Percentiles rank a stretch among this genome's conserved stretches.
These are phyloP conservation scores for Cynanchum wilfordii DNA, from an alignment of 257 asterid genomes.

Conservation along the genomic window DNA sequence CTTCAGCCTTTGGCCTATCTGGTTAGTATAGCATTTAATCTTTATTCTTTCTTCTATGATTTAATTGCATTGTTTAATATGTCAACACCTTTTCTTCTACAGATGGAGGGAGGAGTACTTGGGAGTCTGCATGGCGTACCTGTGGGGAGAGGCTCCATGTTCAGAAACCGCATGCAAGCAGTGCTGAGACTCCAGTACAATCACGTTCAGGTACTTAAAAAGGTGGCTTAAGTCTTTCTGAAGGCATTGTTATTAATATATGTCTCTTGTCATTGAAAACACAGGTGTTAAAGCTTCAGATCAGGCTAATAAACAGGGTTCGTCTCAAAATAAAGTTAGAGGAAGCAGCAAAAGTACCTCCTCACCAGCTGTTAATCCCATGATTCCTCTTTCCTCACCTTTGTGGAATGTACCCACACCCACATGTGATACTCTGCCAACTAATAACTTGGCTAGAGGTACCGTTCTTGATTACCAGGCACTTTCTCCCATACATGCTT, in stretches of 20 bases:
- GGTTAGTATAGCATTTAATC: slow-evolving; percentile 31
- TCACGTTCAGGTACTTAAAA: slow-evolving; percentile 54
- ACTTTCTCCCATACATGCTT: slow-evolving; percentile 67
- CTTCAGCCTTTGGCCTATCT: slow-evolving; percentile 80
- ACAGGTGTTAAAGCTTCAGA: slow-evolving; percentile 64
- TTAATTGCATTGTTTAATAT: slow-evolving; percentile 9
- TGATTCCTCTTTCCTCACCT: slow-evolving; percentile 77
- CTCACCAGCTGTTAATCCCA: slow-evolving; percentile 52
- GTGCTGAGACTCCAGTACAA: slow-evolving; percentile 51
- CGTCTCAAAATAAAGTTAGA: slow-evolving; percentile 51
- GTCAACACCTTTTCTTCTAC: slow-evolving; percentile 7
- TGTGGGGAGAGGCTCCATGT: slow-evolving; percentile 62
- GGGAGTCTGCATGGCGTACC: slow-evolving; percentile 93
- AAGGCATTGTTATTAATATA: slow-evolving; percentile 12
- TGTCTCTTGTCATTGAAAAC: slow-evolving; percentile 22
- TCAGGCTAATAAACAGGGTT: slow-evolving; percentile 41
- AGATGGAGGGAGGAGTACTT: slow-evolving; percentile 78
- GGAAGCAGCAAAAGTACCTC: slow-evolving; percentile 47
- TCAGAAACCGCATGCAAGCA: slow-evolving; percentile 44
- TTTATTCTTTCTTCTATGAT: slow-evolving; percentile 10
- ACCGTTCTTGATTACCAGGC: slow-evolving; percentile 62
- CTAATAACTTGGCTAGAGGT: slow-evolving; percentile 51
- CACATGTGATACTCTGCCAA: slow-evolving; percentile 49
- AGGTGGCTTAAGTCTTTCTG: slow-evolving; percentile 9
- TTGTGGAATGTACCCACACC: slow-evolving; percentile 85